Evolutionary conservation across 176 grass and related monocot species (phyloP).

Genomic region (Oryza officinalis): DNA sequence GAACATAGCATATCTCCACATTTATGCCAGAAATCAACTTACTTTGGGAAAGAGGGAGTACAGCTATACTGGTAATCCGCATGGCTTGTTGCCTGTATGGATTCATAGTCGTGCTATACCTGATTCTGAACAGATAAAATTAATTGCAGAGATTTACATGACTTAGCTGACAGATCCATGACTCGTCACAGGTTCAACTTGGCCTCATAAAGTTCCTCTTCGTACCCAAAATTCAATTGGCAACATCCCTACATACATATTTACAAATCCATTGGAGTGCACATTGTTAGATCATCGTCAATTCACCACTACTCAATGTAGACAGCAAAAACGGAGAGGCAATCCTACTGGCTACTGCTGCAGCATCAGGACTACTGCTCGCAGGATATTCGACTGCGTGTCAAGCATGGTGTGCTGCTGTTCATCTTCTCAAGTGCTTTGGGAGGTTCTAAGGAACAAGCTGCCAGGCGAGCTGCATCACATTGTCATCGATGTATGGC

Average conservation of each 20-base stretch:
- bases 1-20: no score
- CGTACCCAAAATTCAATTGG: background rate
- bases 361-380: background rate
- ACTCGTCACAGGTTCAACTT: background rate
- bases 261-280: background rate
- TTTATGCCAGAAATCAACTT: no score
- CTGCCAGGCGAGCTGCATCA: constrained; percentile 46
- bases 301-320: background rate
- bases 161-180: background rate
- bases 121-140: no score
- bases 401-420: background rate
- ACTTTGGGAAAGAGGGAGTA: no score
- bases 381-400: background rate
- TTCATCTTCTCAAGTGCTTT: background rate
- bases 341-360: no score
- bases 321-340: no score
- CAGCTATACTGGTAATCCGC: no score
- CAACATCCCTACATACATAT: background rate
- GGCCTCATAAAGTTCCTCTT: background rate
- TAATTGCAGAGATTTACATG: no score
- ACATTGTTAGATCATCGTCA: background rate
- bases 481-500: constrained; percentile 47
- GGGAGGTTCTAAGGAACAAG: constrained; percentile 1
- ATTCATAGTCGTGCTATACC: no score
- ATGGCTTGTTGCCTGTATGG: no score